These are phyloP conservation scores for Colletotrichum sp. DNA, from an alignment of 2,329 filamentous ascomycete genomes.

Conservation along the genomic window DNA sequence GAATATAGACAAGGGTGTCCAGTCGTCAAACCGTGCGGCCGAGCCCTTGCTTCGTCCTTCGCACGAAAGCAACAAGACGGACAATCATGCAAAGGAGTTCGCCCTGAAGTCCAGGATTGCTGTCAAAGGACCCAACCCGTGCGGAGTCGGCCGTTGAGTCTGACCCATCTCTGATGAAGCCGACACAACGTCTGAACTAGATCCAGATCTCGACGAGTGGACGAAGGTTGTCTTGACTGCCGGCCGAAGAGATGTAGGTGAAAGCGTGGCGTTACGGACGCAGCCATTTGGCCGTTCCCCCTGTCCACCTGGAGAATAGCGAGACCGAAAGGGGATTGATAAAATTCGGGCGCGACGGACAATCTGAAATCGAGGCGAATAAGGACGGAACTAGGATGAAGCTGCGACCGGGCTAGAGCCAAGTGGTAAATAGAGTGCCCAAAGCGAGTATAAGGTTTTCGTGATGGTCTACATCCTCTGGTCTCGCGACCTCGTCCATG, in stretches of 20 bases:
- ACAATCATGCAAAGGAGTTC: background rate
- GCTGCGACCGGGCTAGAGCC: background rate
- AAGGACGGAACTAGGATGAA: background rate
- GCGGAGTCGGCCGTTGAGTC: background rate
- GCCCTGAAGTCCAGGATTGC: background rate
- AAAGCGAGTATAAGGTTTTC: constrained; percentile 10
- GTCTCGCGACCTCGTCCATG: background rate
- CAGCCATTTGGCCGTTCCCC: background rate
- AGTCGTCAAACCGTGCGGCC: background rate
- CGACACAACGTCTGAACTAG: background rate
- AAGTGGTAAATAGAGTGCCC: background rate
- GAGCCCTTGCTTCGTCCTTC: background rate
- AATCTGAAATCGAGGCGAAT: background rate
- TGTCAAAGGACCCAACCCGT: background rate
- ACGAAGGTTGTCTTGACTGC: background rate
- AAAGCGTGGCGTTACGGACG: background rate
- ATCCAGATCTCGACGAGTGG: background rate
- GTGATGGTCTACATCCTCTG: background rate
- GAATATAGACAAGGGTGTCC: background rate
- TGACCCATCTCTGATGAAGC: background rate
- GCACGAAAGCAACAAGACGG: background rate
- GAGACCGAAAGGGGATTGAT: background rate
- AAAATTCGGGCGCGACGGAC: background rate
- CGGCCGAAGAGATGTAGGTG: background rate
- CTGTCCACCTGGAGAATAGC: background rate